These are phyloP conservation scores for Ogataea populi-albae DNA, from an alignment of 805 yeast genomes.

Conservation along the genomic window DNA sequence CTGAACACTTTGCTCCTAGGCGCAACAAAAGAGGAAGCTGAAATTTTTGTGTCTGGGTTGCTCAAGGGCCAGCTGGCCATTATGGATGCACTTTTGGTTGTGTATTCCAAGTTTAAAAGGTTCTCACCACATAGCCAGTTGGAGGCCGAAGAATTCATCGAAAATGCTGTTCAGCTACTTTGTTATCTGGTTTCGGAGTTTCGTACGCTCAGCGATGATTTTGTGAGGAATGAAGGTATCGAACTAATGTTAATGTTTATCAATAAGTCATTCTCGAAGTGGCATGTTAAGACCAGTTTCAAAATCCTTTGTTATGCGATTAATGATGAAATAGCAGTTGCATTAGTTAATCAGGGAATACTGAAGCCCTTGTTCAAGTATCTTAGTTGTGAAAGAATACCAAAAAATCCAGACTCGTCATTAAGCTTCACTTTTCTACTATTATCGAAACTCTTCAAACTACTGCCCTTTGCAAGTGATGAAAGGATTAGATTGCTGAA, in stretches of 20 bases:
- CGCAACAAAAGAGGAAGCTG: neutral
- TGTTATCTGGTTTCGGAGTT: constrained; percentile 9
- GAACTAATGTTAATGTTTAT: constrained; percentile 16
- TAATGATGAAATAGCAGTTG: constrained; percentile 6
- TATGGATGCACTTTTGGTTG: constrained; percentile 12
- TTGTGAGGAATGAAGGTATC: constrained; percentile 16
- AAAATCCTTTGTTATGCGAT: constrained; percentile 8
- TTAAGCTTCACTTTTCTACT: constrained; percentile 6
- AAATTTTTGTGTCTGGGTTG: constrained; percentile 1
- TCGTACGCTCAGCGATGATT: constrained; percentile 1
- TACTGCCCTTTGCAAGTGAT: constrained; percentile 16
- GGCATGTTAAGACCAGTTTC: constrained; percentile 16
- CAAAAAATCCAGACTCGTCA: constrained; percentile 4
- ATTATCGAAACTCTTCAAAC: constrained; percentile 13
- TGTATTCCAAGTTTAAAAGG: constrained; percentile 12
- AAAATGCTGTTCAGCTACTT: constrained; percentile 14
- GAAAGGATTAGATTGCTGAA: constrained; percentile 20
- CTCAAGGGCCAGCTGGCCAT: constrained; percentile 3
- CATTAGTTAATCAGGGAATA: constrained; percentile 10
- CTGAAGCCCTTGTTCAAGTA: constrained; percentile 17
- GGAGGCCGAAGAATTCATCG: constrained; percentile 16
- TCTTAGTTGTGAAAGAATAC: constrained; percentile 4
- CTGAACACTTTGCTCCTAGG: constrained; percentile 10
- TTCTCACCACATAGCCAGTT: constrained; percentile 1
- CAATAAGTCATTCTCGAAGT: constrained; percentile 8